A percentile compares a stretch with the other conserved stretches of the same genome.
Evolutionary conservation across 805 yeast genomes (phyloP).

Genomic region (Kazachstania viticola): DNA sequence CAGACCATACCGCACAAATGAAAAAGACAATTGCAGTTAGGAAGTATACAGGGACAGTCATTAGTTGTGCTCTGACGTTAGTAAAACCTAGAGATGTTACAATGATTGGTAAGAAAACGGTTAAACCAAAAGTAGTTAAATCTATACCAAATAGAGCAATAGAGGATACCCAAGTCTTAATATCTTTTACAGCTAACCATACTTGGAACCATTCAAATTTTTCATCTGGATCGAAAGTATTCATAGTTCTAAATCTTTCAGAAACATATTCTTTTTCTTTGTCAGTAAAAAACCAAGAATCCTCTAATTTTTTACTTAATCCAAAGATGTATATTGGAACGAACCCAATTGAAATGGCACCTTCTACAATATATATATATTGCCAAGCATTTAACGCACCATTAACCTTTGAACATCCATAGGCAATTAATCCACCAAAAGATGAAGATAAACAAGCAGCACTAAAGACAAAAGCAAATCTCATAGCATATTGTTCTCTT

Average conservation of each 20-base stretch:
- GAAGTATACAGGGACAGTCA: slow-evolving; percentile 81
- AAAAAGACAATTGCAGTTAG: slow-evolving; percentile 59
- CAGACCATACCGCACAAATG: slow-evolving; percentile 52
- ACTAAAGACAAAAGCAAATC: slow-evolving; percentile 38
- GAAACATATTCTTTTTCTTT: slow-evolving; percentile 30
- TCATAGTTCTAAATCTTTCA: slow-evolving; percentile 27
- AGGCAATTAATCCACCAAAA: slow-evolving; percentile 44
- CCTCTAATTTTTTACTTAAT: slow-evolving; percentile 31
- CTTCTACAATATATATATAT: slow-evolving; percentile 41
- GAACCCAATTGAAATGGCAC: slow-evolving; percentile 31
- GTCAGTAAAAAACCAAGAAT: slow-evolving; percentile 30
- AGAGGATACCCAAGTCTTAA: slow-evolving; percentile 24
- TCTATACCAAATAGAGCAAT: slow-evolving; percentile 30
- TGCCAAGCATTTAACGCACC: slow-evolving; percentile 38
- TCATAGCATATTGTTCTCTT: slow-evolving; percentile 36
- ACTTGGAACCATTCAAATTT: slow-evolving; percentile 29
- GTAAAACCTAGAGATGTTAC: slow-evolving; percentile 33
- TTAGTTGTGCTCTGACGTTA: slow-evolving; percentile 63
- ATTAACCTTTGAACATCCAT: slow-evolving; percentile 33
- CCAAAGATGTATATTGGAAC: slow-evolving; percentile 28
- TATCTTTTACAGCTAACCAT: slow-evolving; percentile 20
- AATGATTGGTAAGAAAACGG: slow-evolving; percentile 34
- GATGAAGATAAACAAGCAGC: slow-evolving; percentile 45
- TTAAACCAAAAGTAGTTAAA: slow-evolving; percentile 30
- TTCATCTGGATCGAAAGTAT: slow-evolving; percentile 28